These are phyloP conservation scores for Podaxis sp. DNA, from an alignment of 768 basidiomycete genomes.

Conservation along the genomic window DNA sequence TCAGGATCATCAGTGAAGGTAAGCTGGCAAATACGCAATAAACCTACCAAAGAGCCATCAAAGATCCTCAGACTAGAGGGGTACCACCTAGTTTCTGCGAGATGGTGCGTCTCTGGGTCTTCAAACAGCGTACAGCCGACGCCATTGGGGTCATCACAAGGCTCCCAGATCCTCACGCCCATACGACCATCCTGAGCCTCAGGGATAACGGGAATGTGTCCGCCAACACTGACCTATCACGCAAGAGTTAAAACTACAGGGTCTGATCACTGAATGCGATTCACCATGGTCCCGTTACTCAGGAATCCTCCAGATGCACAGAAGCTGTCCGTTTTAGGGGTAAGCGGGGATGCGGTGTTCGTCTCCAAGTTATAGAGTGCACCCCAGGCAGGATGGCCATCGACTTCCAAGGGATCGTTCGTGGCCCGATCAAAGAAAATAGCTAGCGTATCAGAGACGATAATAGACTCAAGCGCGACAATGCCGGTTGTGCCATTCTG, in stretches of 20 bases:
- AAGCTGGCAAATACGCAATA: slow-evolving; percentile 10
- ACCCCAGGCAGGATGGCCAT: slow-evolving; percentile 46
- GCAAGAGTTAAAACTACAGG: not conserved
- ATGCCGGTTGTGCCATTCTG: slow-evolving; percentile 30
- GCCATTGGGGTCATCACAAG: slow-evolving; percentile 33
- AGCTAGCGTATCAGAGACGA: slow-evolving; percentile 30
- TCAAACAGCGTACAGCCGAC: slow-evolving; percentile 36
- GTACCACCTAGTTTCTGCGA: slow-evolving; percentile 41
- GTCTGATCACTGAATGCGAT: slow-evolving; percentile 9
- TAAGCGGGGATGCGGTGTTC: slow-evolving; percentile 33
- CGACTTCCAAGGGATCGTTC: slow-evolving; percentile 40
- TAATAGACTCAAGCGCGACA: slow-evolving; percentile 28
- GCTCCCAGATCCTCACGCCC: slow-evolving; percentile 37
- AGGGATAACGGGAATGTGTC: slow-evolving; percentile 28
- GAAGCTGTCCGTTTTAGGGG: slow-evolving; percentile 40
- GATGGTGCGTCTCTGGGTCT: slow-evolving; percentile 31
- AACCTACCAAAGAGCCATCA: slow-evolving; percentile 33
- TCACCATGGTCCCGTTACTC: slow-evolving; percentile 40
- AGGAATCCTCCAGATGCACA: slow-evolving; percentile 43
- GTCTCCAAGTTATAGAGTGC: slow-evolving; percentile 43
- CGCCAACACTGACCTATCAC: slow-evolving; percentile 30
- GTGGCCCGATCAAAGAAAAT: slow-evolving; percentile 30
- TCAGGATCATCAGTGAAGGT: not conserved
- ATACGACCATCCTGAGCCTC: slow-evolving; percentile 33
- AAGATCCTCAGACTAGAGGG: slow-evolving; percentile 36